A percentile compares a stretch with the other conserved stretches of the same genome.
phyloP scores from a whole-genome alignment of 2,329 filamentous ascomycete genomes.

The Thielaviopsis punctulata region DNA sequence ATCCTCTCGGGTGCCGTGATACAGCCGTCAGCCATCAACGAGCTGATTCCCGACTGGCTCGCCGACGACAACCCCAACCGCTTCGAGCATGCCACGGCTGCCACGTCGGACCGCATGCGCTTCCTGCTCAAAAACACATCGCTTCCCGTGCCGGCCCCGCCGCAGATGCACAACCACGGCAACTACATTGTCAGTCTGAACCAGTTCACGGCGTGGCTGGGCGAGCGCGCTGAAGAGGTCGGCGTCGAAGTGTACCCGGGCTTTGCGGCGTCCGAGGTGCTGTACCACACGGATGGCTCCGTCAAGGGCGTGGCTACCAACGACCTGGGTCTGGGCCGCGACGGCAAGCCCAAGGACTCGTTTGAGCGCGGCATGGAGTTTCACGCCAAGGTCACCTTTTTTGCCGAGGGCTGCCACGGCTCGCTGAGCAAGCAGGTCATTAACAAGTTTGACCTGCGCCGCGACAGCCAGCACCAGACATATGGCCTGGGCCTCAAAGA shows the following conservation, averaged over 20 bases:
- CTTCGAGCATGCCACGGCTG: constrained; percentile 76
- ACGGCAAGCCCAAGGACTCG: constrained; percentile 70
- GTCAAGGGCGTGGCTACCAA: constrained; percentile 93
- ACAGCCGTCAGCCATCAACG: constrained; percentile 71
- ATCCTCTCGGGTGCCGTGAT: constrained; percentile 93
- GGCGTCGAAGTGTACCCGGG: constrained; percentile 94
- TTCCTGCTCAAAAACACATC: constrained; percentile 72
- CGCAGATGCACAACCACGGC: constrained; percentile 95
- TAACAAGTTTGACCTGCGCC: constrained; percentile 80
- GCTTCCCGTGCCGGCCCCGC: constrained; percentile 70
- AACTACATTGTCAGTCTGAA: constrained; percentile 97
- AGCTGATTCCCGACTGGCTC: constrained; percentile 88
- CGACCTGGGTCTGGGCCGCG: constrained; percentile 67
- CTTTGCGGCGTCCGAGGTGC: constrained; percentile 82
- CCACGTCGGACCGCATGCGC: constrained; percentile 72
- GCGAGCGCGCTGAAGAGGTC: constrained; percentile 86
- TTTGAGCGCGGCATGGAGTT: constrained; percentile 99
- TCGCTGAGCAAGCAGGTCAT: constrained; percentile 89
- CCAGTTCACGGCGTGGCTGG: constrained; percentile 89
- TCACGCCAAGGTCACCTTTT: constrained; percentile 76
- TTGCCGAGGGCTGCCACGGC: constrained; percentile 90
- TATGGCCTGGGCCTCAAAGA: constrained; percentile 93
- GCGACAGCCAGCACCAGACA: constrained; percentile 83
- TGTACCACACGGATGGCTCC: constrained; percentile 73
- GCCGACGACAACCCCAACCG: constrained; percentile 72